Base-by-base conservation (phyloP, 1,139 yeast genomes). In the Yamadazyma spencermartinsiae region DNA sequence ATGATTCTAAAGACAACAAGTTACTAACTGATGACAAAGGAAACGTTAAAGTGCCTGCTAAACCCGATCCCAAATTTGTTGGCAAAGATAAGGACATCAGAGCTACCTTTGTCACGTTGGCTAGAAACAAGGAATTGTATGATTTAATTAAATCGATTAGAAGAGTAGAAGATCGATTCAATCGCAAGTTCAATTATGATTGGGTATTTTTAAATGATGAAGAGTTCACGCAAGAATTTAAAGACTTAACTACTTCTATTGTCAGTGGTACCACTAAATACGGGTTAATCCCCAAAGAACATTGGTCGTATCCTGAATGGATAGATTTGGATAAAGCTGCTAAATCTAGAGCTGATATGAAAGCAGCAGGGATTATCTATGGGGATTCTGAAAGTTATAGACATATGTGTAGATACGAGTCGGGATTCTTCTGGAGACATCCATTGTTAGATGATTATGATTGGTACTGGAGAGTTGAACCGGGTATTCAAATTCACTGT, bases 151-250 rank as follows among this genome's bases (percentile, higher is more conserved):
- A 72, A 46, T 73, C 90, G 2, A 84, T 86, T 65, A 68, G 89
- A 41, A 69, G 78, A 25, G 67, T 83, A 39, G 92, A 86, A 60
- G 87, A 82, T 55, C 68, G 89, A 34, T 86, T 85, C 68, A 86
- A 86, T 64, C 56, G 65, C 30, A 70, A 76, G 42, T 85, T 61
- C 63, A 70, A 81, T 52, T 86, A 86, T 57, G 92, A 85, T 57
- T 86, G 94, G 94, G 85, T 85, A 10, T 86, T 86, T 55, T 66
- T 85, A 43, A 84, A 84, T 60, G 83, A 84, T 48, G 83, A 74
- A 45, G 74, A 67, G 15, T 82, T 82, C 54, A 58, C 72, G 18
- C 72, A 73, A 10, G 82, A 81, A 35, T 83, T 84, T 60, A 75
- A 71, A 49, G 61, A 63, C 20, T 61, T 67, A 41, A 70, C 82